These are phyloP conservation scores for Scleroderma citrinum DNA, from an alignment of 768 basidiomycete genomes.

Conservation along the genomic window DNA sequence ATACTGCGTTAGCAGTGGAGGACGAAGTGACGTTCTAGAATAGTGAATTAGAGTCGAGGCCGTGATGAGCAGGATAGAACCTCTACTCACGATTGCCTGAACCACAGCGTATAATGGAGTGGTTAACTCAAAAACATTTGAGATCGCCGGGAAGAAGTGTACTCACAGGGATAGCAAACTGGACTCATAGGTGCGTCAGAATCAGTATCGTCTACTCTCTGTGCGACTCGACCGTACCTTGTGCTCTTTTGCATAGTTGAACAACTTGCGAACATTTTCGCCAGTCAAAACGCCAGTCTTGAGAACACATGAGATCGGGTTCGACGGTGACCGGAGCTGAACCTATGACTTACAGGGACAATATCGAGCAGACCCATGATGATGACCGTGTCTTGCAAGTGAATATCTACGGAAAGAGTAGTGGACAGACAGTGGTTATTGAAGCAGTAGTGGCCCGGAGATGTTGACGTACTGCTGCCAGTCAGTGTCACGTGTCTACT, in stretches of 20 bases:
- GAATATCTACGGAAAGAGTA: not conserved
- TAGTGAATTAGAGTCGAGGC: slow-evolving; percentile 1
- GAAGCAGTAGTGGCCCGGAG: no score
- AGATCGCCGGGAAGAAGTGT: not conserved
- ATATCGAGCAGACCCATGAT: slow-evolving; percentile 79
- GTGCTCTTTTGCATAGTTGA: slow-evolving; percentile 87
- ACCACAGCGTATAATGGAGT: not conserved
- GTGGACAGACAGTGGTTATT: not conserved
- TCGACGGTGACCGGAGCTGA: not conserved
- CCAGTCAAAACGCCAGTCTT: slow-evolving; percentile 95
- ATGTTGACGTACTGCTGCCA: no score
- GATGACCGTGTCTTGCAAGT: not conserved
- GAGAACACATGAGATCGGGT: slow-evolving; percentile 5
- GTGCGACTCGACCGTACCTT: slow-evolving; percentile 44
- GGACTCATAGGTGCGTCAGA: slow-evolving; percentile 5
- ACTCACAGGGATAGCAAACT: slow-evolving; percentile 87
- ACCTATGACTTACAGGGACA: slow-evolving; percentile 58
- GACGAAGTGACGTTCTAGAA: slow-evolving; percentile 92
- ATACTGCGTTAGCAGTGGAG: slow-evolving; percentile 87
- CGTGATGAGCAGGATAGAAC: not conserved
- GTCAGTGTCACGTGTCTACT: no score
- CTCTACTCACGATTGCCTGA: slow-evolving; percentile 78
- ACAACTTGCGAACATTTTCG: slow-evolving; percentile 90
- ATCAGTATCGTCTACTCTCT: slow-evolving; percentile 2
- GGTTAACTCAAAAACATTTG: not conserved